A percentile compares a stretch with the other conserved stretches of the same genome.
These are phyloP conservation scores for Diaporthe caulivora DNA, from an alignment of 2,329 filamentous ascomycete genomes.

Conservation along the genomic window DNA sequence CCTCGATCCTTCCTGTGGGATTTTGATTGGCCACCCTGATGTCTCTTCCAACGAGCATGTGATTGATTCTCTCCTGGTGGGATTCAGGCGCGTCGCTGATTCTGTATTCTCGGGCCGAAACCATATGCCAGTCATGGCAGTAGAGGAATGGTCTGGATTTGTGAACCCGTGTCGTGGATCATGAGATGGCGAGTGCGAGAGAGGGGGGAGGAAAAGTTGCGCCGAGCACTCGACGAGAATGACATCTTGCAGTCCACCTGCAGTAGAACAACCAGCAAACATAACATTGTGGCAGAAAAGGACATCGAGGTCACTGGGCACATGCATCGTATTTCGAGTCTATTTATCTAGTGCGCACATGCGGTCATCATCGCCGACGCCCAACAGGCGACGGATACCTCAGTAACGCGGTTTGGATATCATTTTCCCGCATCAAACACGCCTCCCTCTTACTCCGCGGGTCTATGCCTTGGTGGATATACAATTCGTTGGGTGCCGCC, in stretches of 20 bases:
- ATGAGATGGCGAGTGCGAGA: not conserved
- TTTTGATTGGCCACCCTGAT: not conserved
- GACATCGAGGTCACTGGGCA: not conserved
- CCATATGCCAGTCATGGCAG: not conserved
- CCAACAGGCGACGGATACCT: slow-evolving; percentile 15
- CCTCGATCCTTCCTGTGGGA: slow-evolving; percentile 1
- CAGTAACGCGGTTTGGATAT: slow-evolving; percentile 35
- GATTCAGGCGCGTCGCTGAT: not conserved
- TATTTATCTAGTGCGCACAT: slow-evolving; percentile 32
- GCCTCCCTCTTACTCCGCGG: not conserved
- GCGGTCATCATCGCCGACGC: slow-evolving; percentile 17
- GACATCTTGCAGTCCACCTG: not conserved
- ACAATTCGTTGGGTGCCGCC: slow-evolving; percentile 29
- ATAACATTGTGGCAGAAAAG: not conserved
- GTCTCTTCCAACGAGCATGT: not conserved
- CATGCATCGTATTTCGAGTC: slow-evolving; percentile 25
- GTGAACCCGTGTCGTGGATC: too few species aligned
- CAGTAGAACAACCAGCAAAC: not conserved
- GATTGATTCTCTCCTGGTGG: not conserved
- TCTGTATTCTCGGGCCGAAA: not conserved
- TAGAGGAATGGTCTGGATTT: not conserved
- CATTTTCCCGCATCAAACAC: slow-evolving; percentile 31
- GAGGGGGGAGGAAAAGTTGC: not conserved
- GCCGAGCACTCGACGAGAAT: not conserved
- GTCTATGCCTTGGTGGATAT: slow-evolving; percentile 34